A percentile compares a stretch with the other conserved stretches of the same genome.
Evolutionary conservation across 83 land plant genomes (phyloP).

Genomic region (Diphasiastrum complanatum): DNA sequence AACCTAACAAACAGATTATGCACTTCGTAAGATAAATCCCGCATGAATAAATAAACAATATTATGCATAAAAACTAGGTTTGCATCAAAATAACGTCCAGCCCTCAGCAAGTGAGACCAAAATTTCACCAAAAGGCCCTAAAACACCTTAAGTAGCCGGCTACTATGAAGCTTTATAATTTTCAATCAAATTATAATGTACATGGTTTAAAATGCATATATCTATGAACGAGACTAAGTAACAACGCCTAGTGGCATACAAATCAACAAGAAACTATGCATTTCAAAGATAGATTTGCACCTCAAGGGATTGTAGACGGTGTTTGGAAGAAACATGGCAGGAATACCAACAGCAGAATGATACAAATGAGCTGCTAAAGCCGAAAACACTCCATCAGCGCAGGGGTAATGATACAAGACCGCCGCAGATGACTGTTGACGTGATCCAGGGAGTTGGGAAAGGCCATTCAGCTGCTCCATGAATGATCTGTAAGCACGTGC

Average conservation of each 20-base stretch:
- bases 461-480: no score
- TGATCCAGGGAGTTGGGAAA: no score
- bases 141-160: no score
- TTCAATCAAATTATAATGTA: not conserved
- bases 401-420: constrained; percentile 88
- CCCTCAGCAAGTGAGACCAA: no score
- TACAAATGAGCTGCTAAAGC: constrained; percentile 88
- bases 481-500: no score
- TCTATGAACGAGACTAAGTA: not conserved
- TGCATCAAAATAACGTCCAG: no score
- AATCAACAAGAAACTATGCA: not conserved
- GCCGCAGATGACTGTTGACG: constrained; percentile 37
- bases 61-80: no score
- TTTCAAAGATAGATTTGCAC: constrained; percentile 15
- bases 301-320: constrained; percentile 62
- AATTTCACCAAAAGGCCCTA: no score
- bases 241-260: not conserved
- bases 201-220: not conserved
- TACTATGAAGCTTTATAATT: not conserved
- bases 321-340: constrained; percentile 62
- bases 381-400: constrained; percentile 83
- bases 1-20: no score
- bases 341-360: constrained; percentile 44
- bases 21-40: no score
- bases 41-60: no score